phyloP scores from a whole-genome alignment of 1,284 basidiomycete species.

The Naganishia sp. region DNA sequence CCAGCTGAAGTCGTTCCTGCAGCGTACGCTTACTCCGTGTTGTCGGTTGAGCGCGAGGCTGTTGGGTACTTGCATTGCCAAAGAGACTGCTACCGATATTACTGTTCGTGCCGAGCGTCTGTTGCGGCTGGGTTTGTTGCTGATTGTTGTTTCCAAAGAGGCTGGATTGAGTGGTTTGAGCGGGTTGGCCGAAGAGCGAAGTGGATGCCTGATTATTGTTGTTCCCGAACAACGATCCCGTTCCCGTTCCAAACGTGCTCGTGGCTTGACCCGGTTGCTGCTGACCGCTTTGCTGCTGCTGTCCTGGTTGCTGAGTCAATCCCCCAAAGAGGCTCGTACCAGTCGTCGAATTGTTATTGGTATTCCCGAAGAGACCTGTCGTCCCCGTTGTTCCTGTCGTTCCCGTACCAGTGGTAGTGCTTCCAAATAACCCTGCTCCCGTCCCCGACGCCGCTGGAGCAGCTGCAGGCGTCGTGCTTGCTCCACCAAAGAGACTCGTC shows the following conservation, averaged over 20 bases:
- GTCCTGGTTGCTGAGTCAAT: constrained; percentile 12
- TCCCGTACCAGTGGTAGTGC: neutral
- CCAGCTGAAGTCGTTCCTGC: constrained; percentile 29
- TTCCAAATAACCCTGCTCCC: neutral
- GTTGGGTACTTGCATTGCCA: constrained; percentile 17
- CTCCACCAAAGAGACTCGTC: constrained; percentile 22
- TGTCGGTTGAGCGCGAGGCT: neutral
- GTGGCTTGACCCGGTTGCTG: constrained; percentile 2
- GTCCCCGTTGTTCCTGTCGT: neutral
- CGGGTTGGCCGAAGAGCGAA: constrained; percentile 27
- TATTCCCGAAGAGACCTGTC: constrained; percentile 7
- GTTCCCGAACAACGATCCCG: constrained; percentile 15
- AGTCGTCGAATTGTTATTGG: neutral
- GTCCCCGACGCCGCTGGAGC: neutral
- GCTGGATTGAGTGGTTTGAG: constrained; percentile 5
- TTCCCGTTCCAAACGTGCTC: neutral
- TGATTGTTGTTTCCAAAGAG: constrained; percentile 19
- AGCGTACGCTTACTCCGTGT: constrained; percentile 26
- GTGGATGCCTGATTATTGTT: constrained; percentile 5
- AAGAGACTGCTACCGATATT: constrained; percentile 14
- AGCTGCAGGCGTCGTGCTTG: neutral
- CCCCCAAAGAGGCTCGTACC: constrained; percentile 19
- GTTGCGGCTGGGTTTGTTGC: constrained; percentile 21
- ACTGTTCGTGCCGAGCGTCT: constrained; percentile 10
- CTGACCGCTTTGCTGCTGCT: constrained; percentile 4